Conservation (phyloP, 2,329 filamentous ascomycete species). For the Cordyceps javanica region DNA sequence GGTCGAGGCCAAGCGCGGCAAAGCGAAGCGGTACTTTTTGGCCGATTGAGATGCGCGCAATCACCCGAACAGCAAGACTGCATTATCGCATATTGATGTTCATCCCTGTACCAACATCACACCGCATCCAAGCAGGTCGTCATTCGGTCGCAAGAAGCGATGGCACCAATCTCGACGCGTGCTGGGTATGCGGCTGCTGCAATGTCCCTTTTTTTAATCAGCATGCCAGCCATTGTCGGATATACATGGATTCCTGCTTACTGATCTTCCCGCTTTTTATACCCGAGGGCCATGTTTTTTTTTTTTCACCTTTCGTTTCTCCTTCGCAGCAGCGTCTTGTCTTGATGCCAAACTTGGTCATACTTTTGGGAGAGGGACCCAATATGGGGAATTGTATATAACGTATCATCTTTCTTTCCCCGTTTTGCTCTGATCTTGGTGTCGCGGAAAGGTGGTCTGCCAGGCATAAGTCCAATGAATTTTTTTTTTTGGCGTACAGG, state of each 20-base stretch:
- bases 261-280: conserved; percentile 9
- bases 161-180: neutral
- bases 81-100: neutral
- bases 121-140: neutral
- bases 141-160: neutral
- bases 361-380: neutral
- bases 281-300: conserved; percentile 1
- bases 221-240: neutral
- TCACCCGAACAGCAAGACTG: neutral
- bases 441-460: neutral
- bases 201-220: neutral
- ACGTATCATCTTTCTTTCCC: neutral
- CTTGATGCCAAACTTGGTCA: neutral
- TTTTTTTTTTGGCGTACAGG: neutral
- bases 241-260: neutral
- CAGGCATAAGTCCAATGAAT: neutral
- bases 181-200: neutral
- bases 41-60: conserved; percentile 44
- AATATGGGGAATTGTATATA: neutral
- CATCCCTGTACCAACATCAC: conserved; percentile 8
- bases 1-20: conserved; percentile 65
- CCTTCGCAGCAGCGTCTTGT: neutral
- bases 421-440: neutral
- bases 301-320: neutral
- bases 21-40: conserved; percentile 65